A percentile compares a stretch with the other conserved stretches of the same genome.
These are phyloP conservation scores for Paspalum vaginatum DNA, from an alignment of 176 grass and related monocot species.

Conservation along the genomic window DNA sequence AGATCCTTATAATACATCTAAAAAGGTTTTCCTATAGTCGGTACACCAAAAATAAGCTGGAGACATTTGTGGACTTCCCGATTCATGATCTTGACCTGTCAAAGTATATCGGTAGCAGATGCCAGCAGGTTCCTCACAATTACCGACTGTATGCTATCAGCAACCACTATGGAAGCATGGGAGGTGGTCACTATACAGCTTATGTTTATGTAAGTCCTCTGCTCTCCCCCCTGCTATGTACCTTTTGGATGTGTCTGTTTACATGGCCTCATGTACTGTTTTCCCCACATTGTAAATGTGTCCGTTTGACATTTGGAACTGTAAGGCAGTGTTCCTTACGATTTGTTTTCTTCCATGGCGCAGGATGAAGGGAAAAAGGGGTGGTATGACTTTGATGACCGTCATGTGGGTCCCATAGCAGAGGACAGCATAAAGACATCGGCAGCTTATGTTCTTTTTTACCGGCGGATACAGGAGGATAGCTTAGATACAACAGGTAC, in stretches of 20 bases:
- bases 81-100: constrained; percentile 84
- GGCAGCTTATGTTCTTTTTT: constrained; percentile 97
- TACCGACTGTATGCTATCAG: constrained; percentile 85
- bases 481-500: constrained; percentile 57
- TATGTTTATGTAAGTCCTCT: constrained; percentile 78
- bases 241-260: background rate
- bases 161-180: constrained; percentile 94
- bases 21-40: constrained; percentile 90
- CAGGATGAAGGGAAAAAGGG: constrained; percentile 66
- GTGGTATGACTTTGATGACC: constrained; percentile 92
- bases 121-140: constrained; percentile 48
- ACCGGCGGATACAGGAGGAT: constrained; percentile 57
- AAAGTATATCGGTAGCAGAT: constrained; percentile 57
- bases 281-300: background rate
- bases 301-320: background rate
- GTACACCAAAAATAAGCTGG: constrained; percentile 90
- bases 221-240: background rate
- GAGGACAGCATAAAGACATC: constrained; percentile 87
- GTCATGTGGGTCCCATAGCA: constrained; percentile 56
- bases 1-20: constrained; percentile 92
- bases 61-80: constrained; percentile 90
- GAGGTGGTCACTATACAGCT: constrained; percentile 94
- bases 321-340: background rate
- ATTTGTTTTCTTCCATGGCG: constrained; percentile 3
- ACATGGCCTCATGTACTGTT: background rate